These are phyloP conservation scores for Camellia granthamiana DNA, from an alignment of 148 eudicot genomes.

Conservation along the genomic window DNA sequence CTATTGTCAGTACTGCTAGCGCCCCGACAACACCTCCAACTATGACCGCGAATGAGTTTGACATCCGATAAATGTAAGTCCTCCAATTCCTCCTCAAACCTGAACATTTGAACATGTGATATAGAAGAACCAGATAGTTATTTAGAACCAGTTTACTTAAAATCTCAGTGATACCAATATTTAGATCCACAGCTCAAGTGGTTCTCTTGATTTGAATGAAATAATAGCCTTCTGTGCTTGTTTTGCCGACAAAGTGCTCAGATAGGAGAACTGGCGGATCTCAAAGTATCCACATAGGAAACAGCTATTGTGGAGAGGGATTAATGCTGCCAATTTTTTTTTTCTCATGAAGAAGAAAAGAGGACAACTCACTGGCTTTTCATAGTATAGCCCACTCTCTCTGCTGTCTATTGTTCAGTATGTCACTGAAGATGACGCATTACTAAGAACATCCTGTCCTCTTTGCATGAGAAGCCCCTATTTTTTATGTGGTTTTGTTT, in stretches of 20 bases:
- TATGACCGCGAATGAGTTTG: slow-evolving; percentile 29
- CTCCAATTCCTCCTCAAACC: slow-evolving; percentile 11
- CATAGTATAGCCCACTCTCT: slow-evolving; percentile 40
- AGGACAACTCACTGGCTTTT: slow-evolving; percentile 34
- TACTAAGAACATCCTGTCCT: slow-evolving; percentile 17
- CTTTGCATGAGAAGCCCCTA: slow-evolving; percentile 12
- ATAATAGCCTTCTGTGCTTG: neutral
- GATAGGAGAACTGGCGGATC: slow-evolving; percentile 18
- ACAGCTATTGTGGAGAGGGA: slow-evolving; percentile 20
- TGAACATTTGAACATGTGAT: slow-evolving; percentile 34
- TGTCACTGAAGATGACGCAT: slow-evolving; percentile 17
- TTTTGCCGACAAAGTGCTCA: slow-evolving; percentile 7
- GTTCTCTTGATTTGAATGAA: slow-evolving; percentile 7
- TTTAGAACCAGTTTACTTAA: neutral
- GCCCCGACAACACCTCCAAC: slow-evolving; percentile 38
- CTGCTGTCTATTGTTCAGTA: slow-evolving; percentile 16
- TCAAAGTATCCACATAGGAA: slow-evolving; percentile 18
- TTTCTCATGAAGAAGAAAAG: neutral
- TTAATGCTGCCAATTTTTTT: slow-evolving; percentile 13
- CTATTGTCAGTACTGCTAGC: slow-evolving; percentile 22
- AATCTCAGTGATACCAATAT: neutral
- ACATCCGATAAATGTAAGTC: slow-evolving; percentile 23
- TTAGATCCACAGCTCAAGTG: neutral
- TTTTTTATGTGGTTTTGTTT: neutral
- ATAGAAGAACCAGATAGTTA: neutral